Evolutionary conservation across 441 rosid genomes (phyloP), one percentile per base, ranked within the genome.

Genomic region (Metrosideros polymorpha): DNA sequence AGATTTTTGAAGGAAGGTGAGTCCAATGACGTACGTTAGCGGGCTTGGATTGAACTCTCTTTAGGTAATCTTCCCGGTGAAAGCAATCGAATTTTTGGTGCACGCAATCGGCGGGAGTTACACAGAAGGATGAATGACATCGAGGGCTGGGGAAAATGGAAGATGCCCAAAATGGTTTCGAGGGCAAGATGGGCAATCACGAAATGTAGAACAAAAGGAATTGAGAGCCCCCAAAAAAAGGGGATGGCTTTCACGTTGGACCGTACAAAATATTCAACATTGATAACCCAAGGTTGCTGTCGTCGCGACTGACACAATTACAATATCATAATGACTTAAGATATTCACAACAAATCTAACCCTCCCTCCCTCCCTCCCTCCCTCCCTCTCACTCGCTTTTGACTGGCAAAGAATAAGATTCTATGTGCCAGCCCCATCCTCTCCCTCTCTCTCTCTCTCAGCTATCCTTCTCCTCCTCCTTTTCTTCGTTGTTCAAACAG

Each of bases 371-470:
- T 55, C 89, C 55, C 83, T 50, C 66, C 84, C 50, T 83, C 27
- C 39, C 52, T 18, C n/a, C n/a, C n/a, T n/a, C n/a, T n/a, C n/a
- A n/a, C 3, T 27, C 86, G 55, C 91, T 90, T 92, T 92, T 93
- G 92, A 91, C 94, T 91, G 50, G 82, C 82, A 57, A 84, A 93
- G 92, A 89, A 89, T 91, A 84, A 93, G 92, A 89, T 89, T 91
- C 92, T 83, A 43, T 87, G 14, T 54, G 83, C 82, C 90, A 82
- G 27, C 79, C 89, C 85, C 57, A 77, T 85, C 71, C 76, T 52
- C 86, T 83, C 39, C n/a, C n/a, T n/a, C n/a, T n/a, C n/a, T n/a
- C n/a, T n/a, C n/a, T n/a, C n/a, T n/a, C n/a, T n/a, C n/a, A n/a
- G n/a, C n/a, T n/a, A n/a, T n/a, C n/a, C n/a, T n/a, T n/a, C n/a